A percentile compares a stretch with the other conserved stretches of the same genome.
These are phyloP conservation scores for Pythium brachiatum DNA, from an alignment of 352 stramenopile genomes.

Conservation along the genomic window DNA sequence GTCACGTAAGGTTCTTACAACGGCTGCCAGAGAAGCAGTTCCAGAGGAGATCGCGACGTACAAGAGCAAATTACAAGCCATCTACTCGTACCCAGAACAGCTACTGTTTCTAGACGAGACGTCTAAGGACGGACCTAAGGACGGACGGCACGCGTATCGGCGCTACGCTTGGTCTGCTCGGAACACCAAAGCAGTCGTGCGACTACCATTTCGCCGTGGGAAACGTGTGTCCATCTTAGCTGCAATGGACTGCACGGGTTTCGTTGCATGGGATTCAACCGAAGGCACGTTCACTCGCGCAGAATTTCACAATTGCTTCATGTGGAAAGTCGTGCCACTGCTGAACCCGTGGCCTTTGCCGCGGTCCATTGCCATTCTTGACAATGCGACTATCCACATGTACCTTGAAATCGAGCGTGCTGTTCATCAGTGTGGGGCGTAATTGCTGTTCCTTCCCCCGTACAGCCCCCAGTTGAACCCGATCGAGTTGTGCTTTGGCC, in stretches of 20 bases:
- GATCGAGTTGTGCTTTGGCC: slow-evolving; percentile 19
- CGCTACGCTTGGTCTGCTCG: slow-evolving; percentile 18
- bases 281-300: slow-evolving; percentile 12
- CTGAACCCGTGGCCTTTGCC: slow-evolving; percentile 27
- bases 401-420: slow-evolving; percentile 9
- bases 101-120: slow-evolving; percentile 26
- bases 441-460: slow-evolving; percentile 15
- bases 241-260: slow-evolving; percentile 8
- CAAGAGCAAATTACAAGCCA: slow-evolving; percentile 1
- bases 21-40: neutral
- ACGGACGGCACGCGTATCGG: neutral
- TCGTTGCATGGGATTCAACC: slow-evolving; percentile 13
- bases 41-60: slow-evolving; percentile 1
- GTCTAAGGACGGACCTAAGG: slow-evolving; percentile 11
- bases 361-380: slow-evolving; percentile 64
- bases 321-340: slow-evolving; percentile 3
- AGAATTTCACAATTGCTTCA: slow-evolving; percentile 10
- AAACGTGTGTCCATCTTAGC: slow-evolving; percentile 9
- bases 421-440: slow-evolving; percentile 7
- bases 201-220: neutral
- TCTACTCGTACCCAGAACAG: slow-evolving; percentile 22
- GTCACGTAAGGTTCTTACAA: slow-evolving; percentile 1
- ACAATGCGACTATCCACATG: slow-evolving; percentile 50
- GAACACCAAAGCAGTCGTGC: slow-evolving; percentile 16
- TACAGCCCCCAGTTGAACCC: slow-evolving; percentile 22